phyloP scores from a whole-genome alignment of 345 rosid species.

The Raphanus raphanistrum region DNA sequence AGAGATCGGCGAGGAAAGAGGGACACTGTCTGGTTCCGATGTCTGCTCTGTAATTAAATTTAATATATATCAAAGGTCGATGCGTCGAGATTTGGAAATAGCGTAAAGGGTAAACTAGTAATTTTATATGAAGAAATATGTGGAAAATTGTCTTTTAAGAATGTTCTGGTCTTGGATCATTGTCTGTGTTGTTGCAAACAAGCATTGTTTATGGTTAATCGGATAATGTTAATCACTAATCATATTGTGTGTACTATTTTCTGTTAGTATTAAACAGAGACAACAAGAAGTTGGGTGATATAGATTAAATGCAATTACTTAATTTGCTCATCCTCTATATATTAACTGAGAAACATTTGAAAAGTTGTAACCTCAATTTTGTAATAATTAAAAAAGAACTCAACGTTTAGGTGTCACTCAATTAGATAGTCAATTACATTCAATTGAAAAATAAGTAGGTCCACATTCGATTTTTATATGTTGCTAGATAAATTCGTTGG shows the following conservation, averaged over 20 bases:
- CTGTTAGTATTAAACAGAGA: slow-evolving; percentile 10
- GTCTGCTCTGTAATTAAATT: slow-evolving; percentile 17
- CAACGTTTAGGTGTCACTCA: too few relatives aligned
- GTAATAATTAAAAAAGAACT: too few relatives aligned
- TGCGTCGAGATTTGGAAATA: slow-evolving; percentile 36
- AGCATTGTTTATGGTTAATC: background rate
- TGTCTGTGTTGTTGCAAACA: slow-evolving; percentile 17
- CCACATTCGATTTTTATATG: too few relatives aligned
- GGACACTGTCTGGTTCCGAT: slow-evolving; percentile 39
- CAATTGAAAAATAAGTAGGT: too few relatives aligned
- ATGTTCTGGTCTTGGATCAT: slow-evolving; percentile 35
- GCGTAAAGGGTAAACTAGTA: slow-evolving; percentile 26
- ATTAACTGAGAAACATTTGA: too few relatives aligned
- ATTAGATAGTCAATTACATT: too few relatives aligned
- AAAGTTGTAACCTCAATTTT: too few relatives aligned
- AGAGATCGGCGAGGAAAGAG: slow-evolving; percentile 37
- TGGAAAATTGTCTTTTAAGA: slow-evolving; percentile 15
- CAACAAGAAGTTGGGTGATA: background rate
- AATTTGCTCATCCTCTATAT: background rate
- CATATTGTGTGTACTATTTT: background rate
- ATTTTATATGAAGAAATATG: background rate
- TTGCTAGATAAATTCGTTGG: too few relatives aligned
- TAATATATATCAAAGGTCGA: background rate
- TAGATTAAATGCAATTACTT: slow-evolving; percentile 16
- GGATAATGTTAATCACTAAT: background rate